These are phyloP conservation scores for Candida tetrigidarum DNA, from an alignment of 1,139 yeast genomes.

Conservation along the genomic window DNA sequence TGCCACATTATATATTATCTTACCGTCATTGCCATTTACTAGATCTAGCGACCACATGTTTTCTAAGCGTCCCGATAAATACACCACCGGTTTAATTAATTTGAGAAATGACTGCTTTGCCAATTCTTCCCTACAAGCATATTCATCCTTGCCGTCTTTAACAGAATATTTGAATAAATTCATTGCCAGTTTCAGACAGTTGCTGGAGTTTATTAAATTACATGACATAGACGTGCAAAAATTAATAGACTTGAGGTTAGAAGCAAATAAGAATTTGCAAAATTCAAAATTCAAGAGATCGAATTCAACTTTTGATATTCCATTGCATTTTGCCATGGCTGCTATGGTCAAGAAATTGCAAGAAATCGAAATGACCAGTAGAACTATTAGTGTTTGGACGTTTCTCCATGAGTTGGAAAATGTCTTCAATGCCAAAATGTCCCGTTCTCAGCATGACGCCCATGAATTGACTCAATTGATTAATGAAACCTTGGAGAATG, in stretches of 20 bases:
- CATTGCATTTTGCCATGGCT: constrained; percentile 62
- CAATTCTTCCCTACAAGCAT: constrained; percentile 87
- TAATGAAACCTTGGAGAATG: constrained; percentile 77
- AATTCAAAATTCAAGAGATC: constrained; percentile 33
- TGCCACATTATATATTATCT: constrained; percentile 25
- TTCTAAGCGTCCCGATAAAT: constrained; percentile 66
- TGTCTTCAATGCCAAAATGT: constrained; percentile 78
- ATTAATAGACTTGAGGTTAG: constrained; percentile 19
- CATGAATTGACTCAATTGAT: constrained; percentile 87
- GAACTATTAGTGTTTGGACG: constrained; percentile 76
- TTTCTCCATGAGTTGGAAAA: constrained; percentile 71
- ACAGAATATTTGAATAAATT: constrained; percentile 62
- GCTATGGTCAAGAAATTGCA: constrained; percentile 61
- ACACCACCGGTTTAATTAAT: constrained; percentile 83
- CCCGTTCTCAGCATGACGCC: constrained; percentile 90
- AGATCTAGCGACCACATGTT: constrained; percentile 32
- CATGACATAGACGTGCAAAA: constrained; percentile 27
- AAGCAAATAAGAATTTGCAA: constrained; percentile 16
- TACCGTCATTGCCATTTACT: constrained; percentile 23
- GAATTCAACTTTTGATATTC: constrained; percentile 39
- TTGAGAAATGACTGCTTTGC: constrained; percentile 91
- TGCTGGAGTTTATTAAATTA: constrained; percentile 31
- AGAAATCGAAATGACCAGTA: constrained; percentile 58
- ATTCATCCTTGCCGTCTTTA: constrained; percentile 68
- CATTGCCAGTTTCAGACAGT: constrained; percentile 28